Evolutionary conservation across 345 rosid species (phyloP).

Genomic region (Iberis pinnata): DNA sequence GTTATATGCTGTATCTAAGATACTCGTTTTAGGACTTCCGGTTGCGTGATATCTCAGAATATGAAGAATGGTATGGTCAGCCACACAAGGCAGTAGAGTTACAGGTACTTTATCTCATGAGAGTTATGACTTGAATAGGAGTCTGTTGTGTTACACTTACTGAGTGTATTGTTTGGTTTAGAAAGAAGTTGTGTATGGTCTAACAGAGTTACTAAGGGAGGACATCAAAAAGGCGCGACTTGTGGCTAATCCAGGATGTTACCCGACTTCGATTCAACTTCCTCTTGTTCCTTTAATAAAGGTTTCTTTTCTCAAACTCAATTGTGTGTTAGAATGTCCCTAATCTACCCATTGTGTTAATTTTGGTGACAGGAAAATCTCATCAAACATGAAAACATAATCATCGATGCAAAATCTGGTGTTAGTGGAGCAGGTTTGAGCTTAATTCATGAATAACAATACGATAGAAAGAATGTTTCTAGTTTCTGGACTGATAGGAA

Average conservation of each 20-base stretch:
- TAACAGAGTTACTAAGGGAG: conserved; percentile 78
- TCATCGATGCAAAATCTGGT: conserved; percentile 90
- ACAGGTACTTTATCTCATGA: conserved; percentile 43
- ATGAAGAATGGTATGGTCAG: conserved; percentile 98
- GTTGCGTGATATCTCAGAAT: conserved; percentile 56
- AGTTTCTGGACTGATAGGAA: conserved; percentile 7
- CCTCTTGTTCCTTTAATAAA: conserved; percentile 84
- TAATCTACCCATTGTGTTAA: neutral
- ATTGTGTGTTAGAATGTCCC: neutral
- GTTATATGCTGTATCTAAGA: conserved; percentile 14
- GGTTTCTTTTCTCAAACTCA: conserved; percentile 32
- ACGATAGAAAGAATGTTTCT: neutral
- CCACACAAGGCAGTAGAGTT: conserved; percentile 76
- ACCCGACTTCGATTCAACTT: conserved; percentile 93
- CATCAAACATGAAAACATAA: conserved; percentile 53
- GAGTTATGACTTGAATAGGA: neutral
- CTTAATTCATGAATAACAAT: neutral
- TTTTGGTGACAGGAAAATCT: conserved; percentile 57
- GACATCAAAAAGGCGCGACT: conserved; percentile 58
- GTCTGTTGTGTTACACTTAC: conserved; percentile 4
- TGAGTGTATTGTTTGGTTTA: conserved; percentile 25
- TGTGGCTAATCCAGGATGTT: conserved; percentile 98
- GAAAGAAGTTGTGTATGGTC: conserved; percentile 90
- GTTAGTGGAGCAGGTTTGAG: conserved; percentile 93
- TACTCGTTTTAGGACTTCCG: conserved; percentile 54